A percentile compares a stretch with the other conserved stretches of the same genome.
These are phyloP conservation scores for Rhododendron mucronatum DNA, from an alignment of 148 eudicot genomes.

Conservation along the genomic window DNA sequence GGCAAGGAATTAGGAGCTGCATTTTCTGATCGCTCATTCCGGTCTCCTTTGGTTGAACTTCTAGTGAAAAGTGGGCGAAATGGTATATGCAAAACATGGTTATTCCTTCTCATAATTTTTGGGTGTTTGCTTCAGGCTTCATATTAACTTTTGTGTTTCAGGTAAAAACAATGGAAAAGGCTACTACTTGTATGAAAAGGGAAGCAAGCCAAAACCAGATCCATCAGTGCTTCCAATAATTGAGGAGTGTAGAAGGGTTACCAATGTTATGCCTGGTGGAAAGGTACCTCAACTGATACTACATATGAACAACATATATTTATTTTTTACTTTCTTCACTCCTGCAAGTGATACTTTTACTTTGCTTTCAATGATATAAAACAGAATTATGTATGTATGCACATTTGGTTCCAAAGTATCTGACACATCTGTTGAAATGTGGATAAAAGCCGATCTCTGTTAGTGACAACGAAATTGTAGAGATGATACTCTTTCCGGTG, in stretches of 20 bases:
- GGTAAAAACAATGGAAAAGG: conserved; percentile 95
- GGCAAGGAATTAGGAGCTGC: conserved; percentile 41
- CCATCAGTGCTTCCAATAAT: conserved; percentile 65
- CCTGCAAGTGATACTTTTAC: conserved; percentile 9
- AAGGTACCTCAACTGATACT: conserved; percentile 41
- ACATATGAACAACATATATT: background rate
- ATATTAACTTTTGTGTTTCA: conserved; percentile 17
- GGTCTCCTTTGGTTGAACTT: conserved; percentile 60
- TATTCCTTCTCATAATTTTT: background rate
- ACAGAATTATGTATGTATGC: background rate
- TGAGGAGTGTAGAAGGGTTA: conserved; percentile 71
- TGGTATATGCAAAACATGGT: conserved; percentile 39
- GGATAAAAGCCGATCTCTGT: conserved; percentile 69
- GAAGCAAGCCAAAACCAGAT: conserved; percentile 90
- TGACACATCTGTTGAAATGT: conserved; percentile 10
- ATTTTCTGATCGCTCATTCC: conserved; percentile 59
- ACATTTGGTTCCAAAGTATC: background rate
- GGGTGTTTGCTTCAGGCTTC: background rate
- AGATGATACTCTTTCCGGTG: conserved; percentile 90
- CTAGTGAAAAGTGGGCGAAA: conserved; percentile 74
- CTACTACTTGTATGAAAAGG: conserved; percentile 77
- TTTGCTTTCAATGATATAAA: background rate
- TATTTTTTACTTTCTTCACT: background rate
- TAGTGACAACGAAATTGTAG: conserved; percentile 81
- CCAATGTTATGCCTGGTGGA: conserved; percentile 79